Evolutionary conservation across 2,329 filamentous ascomycete species (phyloP), one percentile per base, ranked within the genome.

Genomic region (Paecilomyces formosus): DNA sequence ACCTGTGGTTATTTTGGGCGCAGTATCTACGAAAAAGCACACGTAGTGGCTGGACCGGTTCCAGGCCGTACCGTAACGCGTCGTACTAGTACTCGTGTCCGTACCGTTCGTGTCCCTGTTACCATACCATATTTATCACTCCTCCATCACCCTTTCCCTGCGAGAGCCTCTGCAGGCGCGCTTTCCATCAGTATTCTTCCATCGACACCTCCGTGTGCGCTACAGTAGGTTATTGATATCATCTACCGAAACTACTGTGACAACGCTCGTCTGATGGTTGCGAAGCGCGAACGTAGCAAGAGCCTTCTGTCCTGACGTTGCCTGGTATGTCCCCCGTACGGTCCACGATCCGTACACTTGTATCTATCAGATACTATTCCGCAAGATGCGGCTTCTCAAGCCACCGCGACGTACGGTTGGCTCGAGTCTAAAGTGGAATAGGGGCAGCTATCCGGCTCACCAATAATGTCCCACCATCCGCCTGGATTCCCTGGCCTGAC

Each of bases 1-100:
- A 26, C 24, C 58, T 58, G 65, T 66, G 64, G 64, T 67, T 69
- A 70, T 70, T 70, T 70, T 69, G 66, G 66, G 66, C 63, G 61
- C 61, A 62, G 39, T 45, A 45, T 45, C 39, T 45, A 45, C 39
- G 39, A 45, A 8, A 45, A 9, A 45, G 39, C 39, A 45, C 31
- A 35, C 26, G 53, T 31, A 55, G 53, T 26, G 35, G 50, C 22
- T 52, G 50, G 22, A 28, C 22, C 50, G 22, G 50, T 24, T 24
- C 21, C 22, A 28, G 50, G 28, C 50, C 21, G 50, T 52, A 52
- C n/a, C 22, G 22, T 52, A 3, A 52, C 50, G 11, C 22, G 50
- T 50, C 7, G n/a, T n/a, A n/a, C 45, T 50, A 22, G 45, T 28
- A 24, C 15, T 28, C 3, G 50, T 3, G n/a, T 18, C 3, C 1